A percentile compares a stretch with the other conserved stretches of the same genome.
These are phyloP conservation scores for Crithidia bombi DNA, from an alignment of 208 protist species.

Conservation along the genomic window DNA sequence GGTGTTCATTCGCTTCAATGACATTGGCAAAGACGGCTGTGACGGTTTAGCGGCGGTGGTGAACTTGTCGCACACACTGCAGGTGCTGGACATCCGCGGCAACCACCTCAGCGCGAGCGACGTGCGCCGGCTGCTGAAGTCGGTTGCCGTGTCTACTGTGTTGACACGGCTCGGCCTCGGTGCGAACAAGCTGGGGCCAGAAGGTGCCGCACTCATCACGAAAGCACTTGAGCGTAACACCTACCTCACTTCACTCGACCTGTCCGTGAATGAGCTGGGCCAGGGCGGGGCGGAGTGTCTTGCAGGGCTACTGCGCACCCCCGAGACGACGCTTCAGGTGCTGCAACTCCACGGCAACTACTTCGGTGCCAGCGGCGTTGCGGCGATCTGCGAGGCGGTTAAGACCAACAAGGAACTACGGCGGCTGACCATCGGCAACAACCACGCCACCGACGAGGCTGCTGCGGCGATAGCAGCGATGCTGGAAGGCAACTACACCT, in stretches of 20 bases:
- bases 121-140: slow-evolving; percentile 75
- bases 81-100: slow-evolving; percentile 80
- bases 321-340: slow-evolving; percentile 47
- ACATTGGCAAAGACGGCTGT: slow-evolving; percentile 90
- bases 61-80: slow-evolving; percentile 71
- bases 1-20: slow-evolving; percentile 85
- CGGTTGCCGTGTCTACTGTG: slow-evolving; percentile 69
- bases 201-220: slow-evolving; percentile 67
- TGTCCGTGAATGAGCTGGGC: slow-evolving; percentile 89
- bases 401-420: slow-evolving; percentile 63
- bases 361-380: slow-evolving; percentile 58
- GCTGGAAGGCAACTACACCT: slow-evolving; percentile 71
- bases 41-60: slow-evolving; percentile 83
- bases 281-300: slow-evolving; percentile 62
- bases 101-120: slow-evolving; percentile 69
- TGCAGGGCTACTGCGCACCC: slow-evolving; percentile 60
- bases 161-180: slow-evolving; percentile 65
- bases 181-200: slow-evolving; percentile 83
- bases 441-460: slow-evolving; percentile 78
- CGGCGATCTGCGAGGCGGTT: slow-evolving; percentile 56
- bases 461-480: slow-evolving; percentile 64
- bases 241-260: slow-evolving; percentile 82
- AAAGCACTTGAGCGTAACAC: slow-evolving; percentile 83
- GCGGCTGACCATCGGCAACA: slow-evolving; percentile 77
- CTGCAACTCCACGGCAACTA: slow-evolving; percentile 85